These are phyloP conservation scores for Volvox reticuliferus DNA, from an alignment of 139 green algal genomes.

Conservation along the genomic window DNA sequence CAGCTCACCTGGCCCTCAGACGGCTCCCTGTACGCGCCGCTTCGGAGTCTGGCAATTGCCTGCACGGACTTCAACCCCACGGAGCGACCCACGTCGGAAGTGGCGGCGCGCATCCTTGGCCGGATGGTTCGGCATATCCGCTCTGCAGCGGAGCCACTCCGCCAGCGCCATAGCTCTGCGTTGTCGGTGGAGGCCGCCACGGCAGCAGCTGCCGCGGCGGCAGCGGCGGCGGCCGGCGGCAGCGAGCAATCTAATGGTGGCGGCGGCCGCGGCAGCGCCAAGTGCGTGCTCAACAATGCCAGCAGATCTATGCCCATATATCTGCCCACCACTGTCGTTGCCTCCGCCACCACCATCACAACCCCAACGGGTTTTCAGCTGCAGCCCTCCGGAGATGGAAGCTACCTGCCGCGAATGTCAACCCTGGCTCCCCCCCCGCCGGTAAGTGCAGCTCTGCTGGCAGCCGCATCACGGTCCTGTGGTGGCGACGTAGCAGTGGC, in stretches of 20 bases:
- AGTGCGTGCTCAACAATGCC: background rate
- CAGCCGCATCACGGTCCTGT: background rate
- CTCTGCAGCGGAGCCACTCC: conserved; percentile 5
- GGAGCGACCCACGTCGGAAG: conserved; percentile 31
- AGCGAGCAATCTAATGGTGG: background rate
- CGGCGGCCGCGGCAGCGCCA: background rate
- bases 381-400: background rate
- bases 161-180: conserved; percentile 31
- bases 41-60: conserved; percentile 31
- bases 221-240: background rate
- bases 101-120: conserved; percentile 30
- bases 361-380: background rate
- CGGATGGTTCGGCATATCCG: conserved; percentile 40
- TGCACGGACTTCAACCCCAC: conserved; percentile 29
- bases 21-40: conserved; percentile 43
- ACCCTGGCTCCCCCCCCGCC: background rate
- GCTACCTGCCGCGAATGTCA: background rate
- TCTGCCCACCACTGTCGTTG: background rate
- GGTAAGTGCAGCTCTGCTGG: background rate
- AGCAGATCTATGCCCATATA: background rate
- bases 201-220: background rate
- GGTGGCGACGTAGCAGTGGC: background rate
- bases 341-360: background rate
- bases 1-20: conserved; percentile 39
- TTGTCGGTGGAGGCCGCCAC: background rate